Conservation (phyloP, 2,329 filamentous ascomycete genomes). For the Diaporthe ilicicola region DNA sequence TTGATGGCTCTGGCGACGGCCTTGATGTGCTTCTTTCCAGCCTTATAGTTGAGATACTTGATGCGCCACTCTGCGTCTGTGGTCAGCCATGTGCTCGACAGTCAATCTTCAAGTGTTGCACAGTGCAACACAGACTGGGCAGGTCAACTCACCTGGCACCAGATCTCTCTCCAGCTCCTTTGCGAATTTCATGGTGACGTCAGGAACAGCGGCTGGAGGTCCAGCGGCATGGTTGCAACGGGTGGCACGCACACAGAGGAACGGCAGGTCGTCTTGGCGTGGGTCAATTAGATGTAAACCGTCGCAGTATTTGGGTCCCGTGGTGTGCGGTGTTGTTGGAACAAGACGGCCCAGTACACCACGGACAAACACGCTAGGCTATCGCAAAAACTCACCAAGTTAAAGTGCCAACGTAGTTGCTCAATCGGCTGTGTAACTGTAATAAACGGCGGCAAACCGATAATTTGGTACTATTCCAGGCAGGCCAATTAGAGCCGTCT, state of each 20-base stretch:
- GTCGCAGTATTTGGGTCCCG: not conserved
- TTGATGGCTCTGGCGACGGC: conserved; percentile 77
- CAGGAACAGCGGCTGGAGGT: conserved; percentile 29
- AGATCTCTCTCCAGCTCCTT: conserved; percentile 87
- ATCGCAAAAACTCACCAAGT: not conserved
- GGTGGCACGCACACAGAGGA: conserved; percentile 12
- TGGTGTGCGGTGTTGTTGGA: not conserved
- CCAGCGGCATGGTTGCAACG: not conserved
- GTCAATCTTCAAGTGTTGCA: not conserved
- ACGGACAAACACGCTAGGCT: not conserved
- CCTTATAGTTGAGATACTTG: conserved; percentile 96
- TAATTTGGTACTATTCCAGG: not conserved
- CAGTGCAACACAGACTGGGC: not conserved
- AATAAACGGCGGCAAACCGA: conserved; percentile 11
- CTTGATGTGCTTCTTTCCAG: conserved; percentile 94
- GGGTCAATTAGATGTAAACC: not conserved
- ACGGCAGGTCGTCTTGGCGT: conserved; percentile 4
- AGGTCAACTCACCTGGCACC: conserved; percentile 71
- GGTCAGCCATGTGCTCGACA: conserved; percentile 4
- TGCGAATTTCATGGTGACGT: conserved; percentile 68
- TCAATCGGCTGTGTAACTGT: not conserved
- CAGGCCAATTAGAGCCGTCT: not conserved
- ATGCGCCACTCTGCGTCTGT: conserved; percentile 80
- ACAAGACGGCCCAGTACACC: not conserved
- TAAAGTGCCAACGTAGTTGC: not conserved